Base-by-base conservation (phyloP, 108 stramenopile species). In the Skeletonema tropicum region DNA sequence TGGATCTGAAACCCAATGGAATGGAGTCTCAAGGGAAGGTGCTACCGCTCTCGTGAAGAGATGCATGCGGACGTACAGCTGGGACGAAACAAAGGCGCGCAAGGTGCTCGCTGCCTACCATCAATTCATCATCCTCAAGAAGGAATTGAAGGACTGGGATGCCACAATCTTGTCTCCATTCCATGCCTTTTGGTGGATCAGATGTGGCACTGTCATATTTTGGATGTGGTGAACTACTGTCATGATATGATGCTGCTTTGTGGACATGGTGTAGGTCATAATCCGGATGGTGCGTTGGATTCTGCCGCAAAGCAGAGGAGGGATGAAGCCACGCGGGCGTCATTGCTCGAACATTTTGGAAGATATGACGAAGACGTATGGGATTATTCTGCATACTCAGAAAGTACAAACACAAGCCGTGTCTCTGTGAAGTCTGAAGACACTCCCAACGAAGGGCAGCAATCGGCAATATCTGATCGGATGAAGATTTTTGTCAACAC, bases 141-240 rank as follows among this genome's bases (percentile, higher is more conserved):
- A 87, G 11, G 80, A 82, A 19, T 72, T 85, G 83, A 68, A 85
- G 38, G 90, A 91, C 75, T 91, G 86, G 86, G 72, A 91, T 26
- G 86, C 71, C 23, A 59, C 62, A 21, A 83, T 84, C 64, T 64
- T 91, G 65, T 75, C 87, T 14, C 86, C 90, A 29, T 29, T 29
- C 26, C 26, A 31, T 83, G 88, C 17, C 21, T 76, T 30, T 75
- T 86, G 55, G 87, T 91, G 62, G 82, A 84, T 35, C 84, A 87
- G 69, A 89, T 91, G 88, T 91, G 90, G 90, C 88, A 88, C 59
- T 70, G 76, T 46, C 88, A 91, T 71, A 68, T 91, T 39, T 71
- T 89, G 21, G 88, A 89, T 71, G 84, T 84, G 61, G 72, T 78
- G 26, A 87, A 84, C 74, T 91, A 91, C 77, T 84, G 72, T 5